Conservation (phyloP, 352 stramenopile species). For the Phytophthora tubulina region DNA sequence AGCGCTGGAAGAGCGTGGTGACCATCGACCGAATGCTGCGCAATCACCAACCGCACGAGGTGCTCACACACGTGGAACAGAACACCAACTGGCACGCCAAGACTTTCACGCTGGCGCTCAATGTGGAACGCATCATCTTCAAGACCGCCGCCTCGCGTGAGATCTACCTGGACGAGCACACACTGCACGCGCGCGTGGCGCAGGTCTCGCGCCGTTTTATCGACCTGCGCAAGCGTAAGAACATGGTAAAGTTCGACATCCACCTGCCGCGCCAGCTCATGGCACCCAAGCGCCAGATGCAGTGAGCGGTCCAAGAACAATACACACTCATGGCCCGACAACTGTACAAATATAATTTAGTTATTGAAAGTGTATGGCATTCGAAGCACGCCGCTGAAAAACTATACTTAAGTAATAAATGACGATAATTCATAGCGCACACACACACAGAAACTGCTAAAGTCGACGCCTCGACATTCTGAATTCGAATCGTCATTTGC, state of each 20-base stretch:
- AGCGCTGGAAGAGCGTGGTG: slow-evolving; percentile 62
- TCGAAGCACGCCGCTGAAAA: background rate
- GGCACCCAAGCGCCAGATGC: background rate
- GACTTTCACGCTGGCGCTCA: slow-evolving; percentile 74
- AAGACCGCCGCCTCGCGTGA: slow-evolving; percentile 60
- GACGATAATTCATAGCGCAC: background rate
- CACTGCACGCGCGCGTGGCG: slow-evolving; percentile 58
- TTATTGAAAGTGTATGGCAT: slow-evolving; percentile 21
- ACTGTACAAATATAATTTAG: slow-evolving; percentile 34
- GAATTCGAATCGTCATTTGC: no score
- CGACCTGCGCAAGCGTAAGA: slow-evolving; percentile 67
- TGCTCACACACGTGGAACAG: slow-evolving; percentile 69
- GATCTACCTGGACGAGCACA: slow-evolving; percentile 73
- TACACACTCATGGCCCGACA: no score
- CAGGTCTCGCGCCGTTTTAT: slow-evolving; percentile 66
- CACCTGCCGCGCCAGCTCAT: slow-evolving; percentile 16
- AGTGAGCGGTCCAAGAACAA: slow-evolving; percentile 9
- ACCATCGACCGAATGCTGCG: slow-evolving; percentile 72
- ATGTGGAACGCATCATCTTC: slow-evolving; percentile 78
- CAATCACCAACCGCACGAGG: slow-evolving; percentile 67
- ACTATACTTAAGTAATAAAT: background rate
- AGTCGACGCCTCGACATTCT: no score
- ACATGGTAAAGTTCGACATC: slow-evolving; percentile 43
- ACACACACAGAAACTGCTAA: no score
- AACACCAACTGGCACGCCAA: slow-evolving; percentile 75